phyloP scores from a whole-genome alignment of 179 eudicot species.

The Silene coronaria region DNA sequence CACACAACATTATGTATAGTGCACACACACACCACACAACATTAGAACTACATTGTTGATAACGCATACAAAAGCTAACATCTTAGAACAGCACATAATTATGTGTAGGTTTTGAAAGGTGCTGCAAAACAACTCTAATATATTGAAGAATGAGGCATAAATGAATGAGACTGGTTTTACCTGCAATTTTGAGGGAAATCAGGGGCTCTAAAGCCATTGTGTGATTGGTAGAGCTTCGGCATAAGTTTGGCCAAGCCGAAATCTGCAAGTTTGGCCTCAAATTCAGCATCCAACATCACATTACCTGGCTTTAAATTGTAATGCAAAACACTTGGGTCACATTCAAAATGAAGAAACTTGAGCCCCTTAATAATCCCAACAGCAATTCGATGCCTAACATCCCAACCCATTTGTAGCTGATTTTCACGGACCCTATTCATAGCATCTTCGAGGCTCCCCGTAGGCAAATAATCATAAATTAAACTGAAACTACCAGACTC shows the following conservation, averaged over 20 bases:
- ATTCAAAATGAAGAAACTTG: slow-evolving; percentile 67
- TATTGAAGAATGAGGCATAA: background rate
- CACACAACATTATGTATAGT: no score
- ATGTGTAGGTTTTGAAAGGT: background rate
- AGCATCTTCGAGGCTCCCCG: slow-evolving; percentile 72
- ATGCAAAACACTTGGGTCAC: slow-evolving; percentile 54
- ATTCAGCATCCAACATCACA: slow-evolving; percentile 69
- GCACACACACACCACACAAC: no score
- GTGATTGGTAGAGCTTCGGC: slow-evolving; percentile 40
- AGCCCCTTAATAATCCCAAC: slow-evolving; percentile 71
- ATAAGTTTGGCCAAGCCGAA: slow-evolving; percentile 58
- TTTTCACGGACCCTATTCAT: slow-evolving; percentile 57
- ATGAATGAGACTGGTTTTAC: slow-evolving; percentile 23
- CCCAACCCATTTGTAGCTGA: slow-evolving; percentile 64
- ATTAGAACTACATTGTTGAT: background rate
- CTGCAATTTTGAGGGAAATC: slow-evolving; percentile 67
- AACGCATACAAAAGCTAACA: background rate
- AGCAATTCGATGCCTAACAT: slow-evolving; percentile 66
- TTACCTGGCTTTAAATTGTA: slow-evolving; percentile 75
- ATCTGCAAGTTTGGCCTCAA: slow-evolving; percentile 73
- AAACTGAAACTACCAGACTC: slow-evolving; percentile 46
- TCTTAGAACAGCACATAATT: background rate
- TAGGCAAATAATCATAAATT: slow-evolving; percentile 65
- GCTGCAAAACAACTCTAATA: background rate
- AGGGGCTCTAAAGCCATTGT: slow-evolving; percentile 58